Base-by-base conservation (phyloP, 2,329 filamentous ascomycete species). In the Coniella lustricola region DNA sequence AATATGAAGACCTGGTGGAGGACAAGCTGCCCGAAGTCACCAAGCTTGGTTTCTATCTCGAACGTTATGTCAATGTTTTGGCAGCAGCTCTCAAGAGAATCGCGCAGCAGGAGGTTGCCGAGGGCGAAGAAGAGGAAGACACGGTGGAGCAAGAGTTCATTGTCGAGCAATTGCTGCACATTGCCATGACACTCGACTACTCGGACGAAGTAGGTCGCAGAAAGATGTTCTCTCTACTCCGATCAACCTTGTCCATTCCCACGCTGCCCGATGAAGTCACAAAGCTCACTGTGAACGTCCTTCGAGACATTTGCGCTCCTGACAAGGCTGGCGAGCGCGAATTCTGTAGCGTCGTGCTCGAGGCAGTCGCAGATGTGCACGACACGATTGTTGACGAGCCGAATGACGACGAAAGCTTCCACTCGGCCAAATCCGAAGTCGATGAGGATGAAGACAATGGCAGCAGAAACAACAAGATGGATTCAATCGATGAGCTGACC, bases 11-110 rank as follows among this genome's bases (percentile, higher is more conserved):
- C 10, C 72, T 93, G 40, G 72, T 90, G 1, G 93, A 97, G 58
- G 90, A 95, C 62, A 97, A 96, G 67, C 81, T 98, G 62, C 93
- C 93, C 0, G 91, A 95, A 66, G 90, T 97, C 42, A 95, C 88
- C 1, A 89, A 87, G 58, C 79, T 98, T 21, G 90, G 89, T 3
- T 93, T 88, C 63, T 87, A 88, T 62, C 74, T 98, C 1, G 83
- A 95, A 59, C 82, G 84, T 39, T 90, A 96, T 61, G 79, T 93
- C 57, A 76, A 72, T 59, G 82, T 73, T 21, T 69, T 90, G 22
- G 74, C 86, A 21, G 79, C 87, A 50, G 75, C 78, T 2, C 73
- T 88, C 16, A 75, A 73, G 61, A 72, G 75, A 54, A 68, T 75
- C 35, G 75, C 79, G 5, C 66, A 70, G 32, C 70, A 78, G 49